phyloP scores from a whole-genome alignment of 148 eudicot genomes.

The Persicaria tinctoria region DNA sequence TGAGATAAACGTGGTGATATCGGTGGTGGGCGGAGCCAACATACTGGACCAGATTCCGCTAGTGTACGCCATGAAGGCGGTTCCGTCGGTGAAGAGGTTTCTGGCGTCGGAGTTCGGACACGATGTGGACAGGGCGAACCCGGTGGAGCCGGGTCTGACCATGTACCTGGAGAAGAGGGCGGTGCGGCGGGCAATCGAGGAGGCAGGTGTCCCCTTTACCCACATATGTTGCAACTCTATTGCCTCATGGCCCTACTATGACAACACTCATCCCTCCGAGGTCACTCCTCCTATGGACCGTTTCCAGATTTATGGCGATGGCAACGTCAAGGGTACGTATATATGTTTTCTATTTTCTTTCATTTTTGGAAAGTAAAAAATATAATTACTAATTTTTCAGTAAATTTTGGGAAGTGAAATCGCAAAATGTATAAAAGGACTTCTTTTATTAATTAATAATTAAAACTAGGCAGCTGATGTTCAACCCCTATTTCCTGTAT shows the following conservation, averaged over 20 bases:
- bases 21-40: constrained; percentile 48
- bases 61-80: constrained; percentile 38
- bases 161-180: constrained; percentile 37
- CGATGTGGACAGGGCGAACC: constrained; percentile 42
- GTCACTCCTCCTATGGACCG: constrained; percentile 38
- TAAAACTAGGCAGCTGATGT: no score
- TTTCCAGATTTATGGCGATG: constrained; percentile 47
- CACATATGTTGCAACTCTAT: constrained; percentile 50
- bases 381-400: no score
- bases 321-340: constrained; percentile 30
- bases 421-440: no score
- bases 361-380: no score
- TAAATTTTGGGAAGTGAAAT: no score
- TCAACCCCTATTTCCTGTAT: no score
- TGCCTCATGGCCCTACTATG: constrained; percentile 48
- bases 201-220: constrained; percentile 25
- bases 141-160: constrained; percentile 37
- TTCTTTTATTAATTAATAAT: no score
- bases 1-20: constrained; percentile 46
- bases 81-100: constrained; percentile 35
- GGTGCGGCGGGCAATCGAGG: constrained; percentile 28
- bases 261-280: constrained; percentile 39
- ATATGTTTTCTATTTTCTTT: background rate
- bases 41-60: constrained; percentile 42
- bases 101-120: constrained; percentile 48